phyloP scores from a whole-genome alignment of 192 early-diverging fungal species.

The Podila epicladia region DNA sequence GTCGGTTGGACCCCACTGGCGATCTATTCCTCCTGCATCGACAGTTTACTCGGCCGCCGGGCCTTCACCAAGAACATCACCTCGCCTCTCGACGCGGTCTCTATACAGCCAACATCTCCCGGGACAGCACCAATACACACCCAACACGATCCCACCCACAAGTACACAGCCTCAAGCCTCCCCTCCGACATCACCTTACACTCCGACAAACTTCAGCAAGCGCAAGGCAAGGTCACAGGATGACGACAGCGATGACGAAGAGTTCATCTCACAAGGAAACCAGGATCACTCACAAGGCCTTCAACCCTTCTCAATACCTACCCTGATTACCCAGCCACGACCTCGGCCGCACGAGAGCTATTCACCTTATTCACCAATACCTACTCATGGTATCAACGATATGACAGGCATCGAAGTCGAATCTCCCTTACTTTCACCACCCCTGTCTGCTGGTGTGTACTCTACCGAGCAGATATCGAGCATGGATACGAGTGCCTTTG shows the following conservation, averaged over 20 bases:
- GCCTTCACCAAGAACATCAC: neutral
- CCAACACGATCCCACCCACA: neutral
- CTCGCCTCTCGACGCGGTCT: neutral
- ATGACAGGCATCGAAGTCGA: neutral
- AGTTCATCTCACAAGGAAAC: neutral
- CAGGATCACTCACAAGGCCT: neutral
- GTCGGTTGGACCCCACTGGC: constrained; percentile 24
- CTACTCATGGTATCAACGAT: neutral
- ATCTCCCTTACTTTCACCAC: neutral
- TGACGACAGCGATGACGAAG: neutral
- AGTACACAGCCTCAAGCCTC: neutral
- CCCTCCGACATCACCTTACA: neutral
- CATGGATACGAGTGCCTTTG: neutral
- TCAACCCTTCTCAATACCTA: neutral
- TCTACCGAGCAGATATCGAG: neutral
- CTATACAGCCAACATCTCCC: neutral
- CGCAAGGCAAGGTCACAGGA: neutral
- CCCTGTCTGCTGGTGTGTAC: neutral
- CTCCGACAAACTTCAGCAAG: neutral
- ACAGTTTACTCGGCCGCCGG: neutral
- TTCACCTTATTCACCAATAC: neutral
- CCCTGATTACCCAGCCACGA: neutral
- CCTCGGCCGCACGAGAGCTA: neutral
- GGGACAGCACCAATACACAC: neutral
- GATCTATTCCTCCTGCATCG: constrained; percentile 2